A percentile compares a stretch with the other conserved stretches of the same genome.
Conservation (phyloP, 371 early-diverging fungal genomes). For the Mortierella sp. region DNA sequence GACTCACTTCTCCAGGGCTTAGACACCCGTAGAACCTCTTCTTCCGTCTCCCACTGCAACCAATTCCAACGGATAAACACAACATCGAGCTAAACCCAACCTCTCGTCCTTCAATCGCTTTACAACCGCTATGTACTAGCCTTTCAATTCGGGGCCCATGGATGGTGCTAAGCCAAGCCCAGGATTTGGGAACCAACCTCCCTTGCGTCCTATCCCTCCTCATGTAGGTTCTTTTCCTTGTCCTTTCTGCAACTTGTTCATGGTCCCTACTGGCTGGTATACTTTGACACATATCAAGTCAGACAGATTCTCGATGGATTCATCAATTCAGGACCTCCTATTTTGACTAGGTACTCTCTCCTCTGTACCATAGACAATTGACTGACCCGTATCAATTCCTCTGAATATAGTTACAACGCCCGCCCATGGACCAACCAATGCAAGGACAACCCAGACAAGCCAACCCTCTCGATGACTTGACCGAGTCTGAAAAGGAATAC, state of each 20-base stretch:
- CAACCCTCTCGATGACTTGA: conserved; percentile 34
- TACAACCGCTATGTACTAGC: conserved; percentile 3
- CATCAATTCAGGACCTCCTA: background rate
- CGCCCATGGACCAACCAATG: conserved; percentile 26
- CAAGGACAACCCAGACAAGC: background rate
- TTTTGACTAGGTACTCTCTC: background rate
- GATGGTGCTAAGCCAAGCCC: conserved; percentile 26
- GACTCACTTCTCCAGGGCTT: background rate
- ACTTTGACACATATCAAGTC: background rate
- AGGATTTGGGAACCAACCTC: conserved; percentile 31
- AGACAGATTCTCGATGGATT: background rate
- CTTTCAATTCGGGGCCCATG: conserved; percentile 22
- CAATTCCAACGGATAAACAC: background rate
- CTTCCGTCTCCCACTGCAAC: background rate
- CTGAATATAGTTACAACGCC: conserved; percentile 19
- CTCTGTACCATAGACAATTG: background rate
- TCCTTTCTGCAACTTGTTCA: background rate
- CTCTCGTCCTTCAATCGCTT: background rate
- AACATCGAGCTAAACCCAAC: background rate
- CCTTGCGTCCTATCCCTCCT: conserved; percentile 40
- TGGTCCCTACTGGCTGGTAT: background rate
- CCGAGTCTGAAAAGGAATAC: conserved; percentile 33
- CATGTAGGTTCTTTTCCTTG: conserved; percentile 25
- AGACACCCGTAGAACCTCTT: background rate
- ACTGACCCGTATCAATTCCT: background rate